A percentile compares a stretch with the other conserved stretches of the same genome.
Conservation (phyloP, 2,329 filamentous ascomycete species). For the Aspergillus candidus region DNA sequence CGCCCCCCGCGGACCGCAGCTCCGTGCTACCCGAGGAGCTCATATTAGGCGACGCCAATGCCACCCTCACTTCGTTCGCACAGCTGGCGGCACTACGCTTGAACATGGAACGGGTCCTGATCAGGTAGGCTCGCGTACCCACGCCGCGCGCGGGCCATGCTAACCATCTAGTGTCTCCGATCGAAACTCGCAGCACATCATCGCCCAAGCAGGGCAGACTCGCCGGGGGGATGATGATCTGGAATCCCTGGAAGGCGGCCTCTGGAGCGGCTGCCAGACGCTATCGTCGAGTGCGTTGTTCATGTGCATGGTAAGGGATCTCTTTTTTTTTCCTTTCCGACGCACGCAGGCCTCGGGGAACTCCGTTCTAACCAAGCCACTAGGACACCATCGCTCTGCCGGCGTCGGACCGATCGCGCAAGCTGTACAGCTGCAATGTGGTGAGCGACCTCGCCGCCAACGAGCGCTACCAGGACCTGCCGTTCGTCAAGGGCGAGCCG, state of each 20-base stretch:
- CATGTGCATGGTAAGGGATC: slow-evolving; percentile 28
- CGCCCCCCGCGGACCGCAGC: slow-evolving; percentile 6
- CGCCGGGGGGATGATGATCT: slow-evolving; percentile 28
- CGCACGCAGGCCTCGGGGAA: neutral
- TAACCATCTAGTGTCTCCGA: slow-evolving; percentile 38
- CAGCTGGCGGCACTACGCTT: slow-evolving; percentile 31
- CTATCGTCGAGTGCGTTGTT: slow-evolving; percentile 29
- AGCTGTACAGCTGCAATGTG: slow-evolving; percentile 25
- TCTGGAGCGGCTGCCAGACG: slow-evolving; percentile 28
- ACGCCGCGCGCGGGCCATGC: neutral
- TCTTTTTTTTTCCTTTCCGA: too few species aligned
- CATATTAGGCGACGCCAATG: slow-evolving; percentile 28
- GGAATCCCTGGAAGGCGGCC: slow-evolving; percentile 25
- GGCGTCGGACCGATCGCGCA: slow-evolving; percentile 17
- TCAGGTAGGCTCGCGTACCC: slow-evolving; percentile 23
- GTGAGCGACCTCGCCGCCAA: slow-evolving; percentile 37
- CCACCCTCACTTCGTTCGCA: slow-evolving; percentile 31
- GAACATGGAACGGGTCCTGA: slow-evolving; percentile 33
- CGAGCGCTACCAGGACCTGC: slow-evolving; percentile 32
- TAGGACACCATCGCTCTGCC: slow-evolving; percentile 33
- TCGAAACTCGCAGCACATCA: slow-evolving; percentile 43
- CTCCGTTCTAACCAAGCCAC: slow-evolving; percentile 2
- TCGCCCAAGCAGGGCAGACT: slow-evolving; percentile 46
- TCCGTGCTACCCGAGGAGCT: slow-evolving; percentile 19
- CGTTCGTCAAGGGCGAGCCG: slow-evolving; percentile 30